Percentiles rank a stretch among this genome's conserved stretches.
Evolutionary conservation across 2,329 filamentous ascomycete species (phyloP).

Genomic region (Grosmannia huntii): DNA sequence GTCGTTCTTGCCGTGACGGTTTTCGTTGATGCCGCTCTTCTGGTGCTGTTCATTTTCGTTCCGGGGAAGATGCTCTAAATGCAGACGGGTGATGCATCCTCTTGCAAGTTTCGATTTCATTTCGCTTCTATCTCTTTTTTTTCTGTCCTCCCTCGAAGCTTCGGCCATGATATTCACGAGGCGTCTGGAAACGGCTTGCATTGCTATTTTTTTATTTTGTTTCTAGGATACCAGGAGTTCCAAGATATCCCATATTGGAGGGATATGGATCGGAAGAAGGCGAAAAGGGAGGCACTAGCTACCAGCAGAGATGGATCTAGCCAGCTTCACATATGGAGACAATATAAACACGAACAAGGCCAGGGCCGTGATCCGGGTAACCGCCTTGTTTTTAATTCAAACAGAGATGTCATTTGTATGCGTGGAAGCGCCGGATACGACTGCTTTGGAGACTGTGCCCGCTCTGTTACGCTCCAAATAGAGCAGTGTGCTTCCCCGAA

Average conservation of each 20-base stretch:
- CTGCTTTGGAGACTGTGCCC: background rate
- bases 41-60: slow-evolving; percentile 86
- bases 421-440: background rate
- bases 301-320: background rate
- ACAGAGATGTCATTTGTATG: background rate
- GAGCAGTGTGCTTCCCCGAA: background rate
- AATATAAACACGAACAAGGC: background rate
- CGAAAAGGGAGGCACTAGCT: background rate
- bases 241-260: background rate
- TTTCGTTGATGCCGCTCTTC: slow-evolving; percentile 67
- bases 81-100: background rate
- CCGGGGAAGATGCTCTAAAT: slow-evolving; percentile 67
- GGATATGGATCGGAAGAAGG: background rate
- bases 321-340: background rate
- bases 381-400: background rate
- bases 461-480: background rate
- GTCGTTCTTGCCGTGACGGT: slow-evolving; percentile 69
- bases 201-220: background rate
- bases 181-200: background rate
- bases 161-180: slow-evolving; percentile 1
- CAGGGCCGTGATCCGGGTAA: background rate
- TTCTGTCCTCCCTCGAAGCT: background rate
- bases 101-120: background rate
- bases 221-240: slow-evolving; percentile 10
- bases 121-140: background rate